Evolutionary conservation across 495 filamentous ascomycete genomes (phyloP), one percentile per base, ranked within the genome.

Genomic region (Penicillium robsamsonii): DNA sequence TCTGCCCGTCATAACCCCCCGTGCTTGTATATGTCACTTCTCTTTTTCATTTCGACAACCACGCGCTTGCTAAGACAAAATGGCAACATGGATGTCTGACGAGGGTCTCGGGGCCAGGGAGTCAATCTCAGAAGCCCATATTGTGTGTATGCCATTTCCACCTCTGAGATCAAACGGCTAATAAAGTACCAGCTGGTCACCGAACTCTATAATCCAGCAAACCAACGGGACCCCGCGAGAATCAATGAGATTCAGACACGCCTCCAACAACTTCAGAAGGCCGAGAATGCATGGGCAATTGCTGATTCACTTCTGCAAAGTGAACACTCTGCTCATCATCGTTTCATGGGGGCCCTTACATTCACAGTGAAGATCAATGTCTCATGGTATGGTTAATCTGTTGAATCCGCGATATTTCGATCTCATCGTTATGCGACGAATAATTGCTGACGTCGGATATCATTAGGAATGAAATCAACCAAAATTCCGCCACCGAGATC

Each of bases 261-360:
- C n/a, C 76, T 98, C 6, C 87, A 91, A 52, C 71, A 75, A 33
- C 75, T 96, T 4, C 92, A 97, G 63, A 83, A 83, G 60, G 87
- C 88, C 6, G 76, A 85, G 0, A 76, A 89, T 63, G 94, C 91
- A 49, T 97, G 92, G 93, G 80, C 88, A 53, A 77, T 97, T 15
- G 92, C 90, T 9, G 83, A 92, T 63, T 80, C 79, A 17, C 79
- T 97, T 12, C 73, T 96, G 18, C 65, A 73, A 30, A 83, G 79
- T 57, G 73, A 80, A 3, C 83, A 85, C 61, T 80, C 86, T 29
- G 84, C 56, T 9, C 63, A 91, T 48, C 84, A 92, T 63, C 84
- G 88, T 40, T 98, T 97, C 75, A 96, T 92, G 68, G 94, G 89
- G n/a, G 94, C 93, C 30, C 78, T 96, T 57, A 97, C 92, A 0